A percentile compares a stretch with the other conserved stretches of the same genome.
Evolutionary conservation across 306 rosid genomes (phyloP).

Genomic region (Casuarina glauca): DNA sequence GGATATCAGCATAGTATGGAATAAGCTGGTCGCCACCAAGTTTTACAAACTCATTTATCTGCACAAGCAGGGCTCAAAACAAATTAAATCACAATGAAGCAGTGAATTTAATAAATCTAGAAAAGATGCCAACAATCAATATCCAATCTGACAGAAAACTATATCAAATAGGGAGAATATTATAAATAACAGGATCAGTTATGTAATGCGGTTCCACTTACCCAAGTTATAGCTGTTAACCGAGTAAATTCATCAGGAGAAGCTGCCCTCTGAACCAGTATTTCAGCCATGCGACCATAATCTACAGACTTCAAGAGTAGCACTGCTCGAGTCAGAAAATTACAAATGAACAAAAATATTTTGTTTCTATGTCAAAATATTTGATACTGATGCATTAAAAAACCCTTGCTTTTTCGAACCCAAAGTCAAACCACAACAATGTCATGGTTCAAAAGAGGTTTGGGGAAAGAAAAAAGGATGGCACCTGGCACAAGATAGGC

Average conservation of each 20-base stretch:
- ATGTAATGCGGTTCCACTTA: conserved; percentile 39
- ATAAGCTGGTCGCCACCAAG: conserved; percentile 99
- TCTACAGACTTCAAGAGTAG: conserved; percentile 99
- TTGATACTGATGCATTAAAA: conserved; percentile 24
- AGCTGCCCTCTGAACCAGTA: conserved; percentile 91
- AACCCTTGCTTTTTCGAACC: conserved; percentile 22
- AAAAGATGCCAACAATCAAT: not conserved
- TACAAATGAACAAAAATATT: conserved; percentile 67
- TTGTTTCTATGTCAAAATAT: conserved; percentile 41
- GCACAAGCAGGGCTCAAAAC: conserved; percentile 30
- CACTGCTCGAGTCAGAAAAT: conserved; percentile 98
- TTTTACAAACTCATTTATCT: conserved; percentile 95
- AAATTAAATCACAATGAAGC: conserved; percentile 12
- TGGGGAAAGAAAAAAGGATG: conserved; percentile 14
- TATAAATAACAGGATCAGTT: not conserved
- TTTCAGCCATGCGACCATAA: conserved; percentile 99
- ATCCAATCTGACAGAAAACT: not conserved
- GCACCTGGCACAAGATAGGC: conserved; percentile 19
- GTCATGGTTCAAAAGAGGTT: not conserved
- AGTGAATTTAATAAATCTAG: not conserved
- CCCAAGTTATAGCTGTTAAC: conserved; percentile 96
- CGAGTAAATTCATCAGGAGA: conserved; percentile 92
- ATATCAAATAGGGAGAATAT: conserved; percentile 7
- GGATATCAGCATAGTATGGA: conserved; percentile 93
- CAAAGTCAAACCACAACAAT: not conserved